A percentile compares a stretch with the other conserved stretches of the same genome.
These are phyloP conservation scores for Calonectria pseudoturangicola DNA, from an alignment of 2,329 filamentous ascomycete genomes.

Conservation along the genomic window DNA sequence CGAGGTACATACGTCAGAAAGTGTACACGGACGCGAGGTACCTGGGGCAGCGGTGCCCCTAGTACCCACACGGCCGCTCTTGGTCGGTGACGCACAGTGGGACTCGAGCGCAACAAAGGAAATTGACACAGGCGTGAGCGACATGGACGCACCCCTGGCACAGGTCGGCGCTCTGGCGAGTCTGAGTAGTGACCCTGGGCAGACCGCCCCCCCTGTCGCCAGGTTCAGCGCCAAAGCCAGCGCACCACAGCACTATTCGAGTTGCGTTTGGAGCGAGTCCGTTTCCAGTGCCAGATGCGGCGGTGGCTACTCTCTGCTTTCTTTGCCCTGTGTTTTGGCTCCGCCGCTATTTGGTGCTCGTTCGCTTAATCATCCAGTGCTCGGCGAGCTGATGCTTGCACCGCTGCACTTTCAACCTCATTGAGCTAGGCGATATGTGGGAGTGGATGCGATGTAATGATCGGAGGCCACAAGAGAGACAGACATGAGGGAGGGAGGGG, in stretches of 20 bases:
- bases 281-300: constrained; percentile 46
- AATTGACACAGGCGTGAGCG: constrained; percentile 53
- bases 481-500: not conserved
- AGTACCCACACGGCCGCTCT: constrained; percentile 32
- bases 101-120: constrained; percentile 46
- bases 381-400: constrained; percentile 12
- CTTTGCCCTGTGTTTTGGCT: constrained; percentile 26
- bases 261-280: constrained; percentile 31
- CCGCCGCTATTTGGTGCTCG: constrained; percentile 34
- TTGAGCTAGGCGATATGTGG: constrained; percentile 23
- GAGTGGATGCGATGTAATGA: constrained; percentile 17
- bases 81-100: constrained; percentile 46
- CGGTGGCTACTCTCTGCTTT: constrained; percentile 36
- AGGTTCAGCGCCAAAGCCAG: constrained; percentile 42
- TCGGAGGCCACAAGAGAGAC: constrained; percentile 22
- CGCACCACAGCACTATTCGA: constrained; percentile 24
- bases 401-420: constrained; percentile 6
- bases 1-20: constrained; percentile 55
- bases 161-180: constrained; percentile 33
- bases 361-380: constrained; percentile 35
- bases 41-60: constrained; percentile 48
- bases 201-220: constrained; percentile 43
- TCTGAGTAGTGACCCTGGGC: constrained; percentile 14
- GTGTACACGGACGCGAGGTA: constrained; percentile 52
- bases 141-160: constrained; percentile 44